phyloP scores from a whole-genome alignment of 2,329 filamentous ascomycete genomes.

The Leptographium flavum region DNA sequence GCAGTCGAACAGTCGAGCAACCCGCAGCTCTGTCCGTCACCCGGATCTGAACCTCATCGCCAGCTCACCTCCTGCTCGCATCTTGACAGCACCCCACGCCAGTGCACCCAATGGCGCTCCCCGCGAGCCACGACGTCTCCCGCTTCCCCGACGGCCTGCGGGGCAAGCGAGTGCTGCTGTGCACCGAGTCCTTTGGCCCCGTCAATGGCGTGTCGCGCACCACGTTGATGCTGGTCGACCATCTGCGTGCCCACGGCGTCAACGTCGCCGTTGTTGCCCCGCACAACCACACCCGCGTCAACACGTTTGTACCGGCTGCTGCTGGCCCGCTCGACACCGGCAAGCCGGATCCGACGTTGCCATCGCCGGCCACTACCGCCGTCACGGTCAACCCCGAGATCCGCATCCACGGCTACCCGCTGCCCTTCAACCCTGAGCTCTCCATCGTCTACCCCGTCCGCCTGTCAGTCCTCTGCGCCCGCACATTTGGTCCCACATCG shows the following conservation, averaged over 20 bases:
- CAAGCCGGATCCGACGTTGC: constrained; percentile 12
- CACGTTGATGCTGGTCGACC: constrained; percentile 54
- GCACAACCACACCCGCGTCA: constrained; percentile 36
- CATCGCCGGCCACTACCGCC: constrained; percentile 13
- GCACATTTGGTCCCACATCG: constrained; percentile 37
- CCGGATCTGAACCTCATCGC: no score
- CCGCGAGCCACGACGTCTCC: constrained; percentile 24
- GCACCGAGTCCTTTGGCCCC: constrained; percentile 57
- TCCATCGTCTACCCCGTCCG: constrained; percentile 57
- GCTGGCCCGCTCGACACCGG: constrained; percentile 14
- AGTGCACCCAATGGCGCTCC: neutral
- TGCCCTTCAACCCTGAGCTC: constrained; percentile 59
- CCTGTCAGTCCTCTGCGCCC: constrained; percentile 43
- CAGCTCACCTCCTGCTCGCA: neutral
- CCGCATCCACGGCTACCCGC: constrained; percentile 47
- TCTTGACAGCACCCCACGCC: neutral
- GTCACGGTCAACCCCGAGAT: constrained; percentile 31
- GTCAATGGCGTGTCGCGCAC: constrained; percentile 63
- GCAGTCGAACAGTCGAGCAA: no score
- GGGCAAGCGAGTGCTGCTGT: constrained; percentile 49
- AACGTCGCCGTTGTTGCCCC: constrained; percentile 55
- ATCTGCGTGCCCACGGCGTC: constrained; percentile 48
- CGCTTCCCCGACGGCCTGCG: constrained; percentile 34
- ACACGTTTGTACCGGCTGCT: constrained; percentile 34
- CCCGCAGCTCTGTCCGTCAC: no score